Conservation (phyloP, 2,329 filamentous ascomycete genomes). For the Ascochyta clinopodiicola region DNA sequence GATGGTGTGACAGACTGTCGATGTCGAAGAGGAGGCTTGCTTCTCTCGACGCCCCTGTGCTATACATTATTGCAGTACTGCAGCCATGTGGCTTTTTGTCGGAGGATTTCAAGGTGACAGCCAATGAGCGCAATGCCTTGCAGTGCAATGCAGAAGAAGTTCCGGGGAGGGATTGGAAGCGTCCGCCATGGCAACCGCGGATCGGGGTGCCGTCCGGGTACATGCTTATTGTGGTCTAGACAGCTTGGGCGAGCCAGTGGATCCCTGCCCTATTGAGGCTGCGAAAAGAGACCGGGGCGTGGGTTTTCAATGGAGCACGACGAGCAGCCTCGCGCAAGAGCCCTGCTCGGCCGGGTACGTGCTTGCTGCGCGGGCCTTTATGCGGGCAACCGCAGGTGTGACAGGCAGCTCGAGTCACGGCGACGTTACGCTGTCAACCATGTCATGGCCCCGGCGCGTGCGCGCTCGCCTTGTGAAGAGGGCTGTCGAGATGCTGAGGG, state of each 20-base stretch:
- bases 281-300: constrained; percentile 20
- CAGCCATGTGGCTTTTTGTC: constrained; percentile 19
- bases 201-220: constrained; percentile 27
- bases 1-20: constrained; percentile 1
- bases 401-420: constrained; percentile 15
- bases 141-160: constrained; percentile 15
- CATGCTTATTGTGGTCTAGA: constrained; percentile 9
- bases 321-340: constrained; percentile 31
- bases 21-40: not conserved
- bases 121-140: constrained; percentile 23
- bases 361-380: constrained; percentile 28
- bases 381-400: constrained; percentile 29
- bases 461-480: not conserved
- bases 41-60: constrained; percentile 1
- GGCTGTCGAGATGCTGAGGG: not conserved
- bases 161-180: constrained; percentile 20
- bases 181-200: constrained; percentile 31
- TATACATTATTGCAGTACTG: constrained; percentile 20
- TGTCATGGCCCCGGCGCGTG: constrained; percentile 5
- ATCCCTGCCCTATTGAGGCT: constrained; percentile 25
- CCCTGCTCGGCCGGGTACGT: constrained; percentile 24
- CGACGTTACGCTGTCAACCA: constrained; percentile 4
- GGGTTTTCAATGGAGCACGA: constrained; percentile 17
- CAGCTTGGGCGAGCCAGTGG: constrained; percentile 15
- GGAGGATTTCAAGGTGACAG: not conserved